Percentiles rank a stretch among this genome's conserved stretches.
phyloP scores from a whole-genome alignment of 2,329 filamentous ascomycete genomes.

The Aspergillus costaricaensis region DNA sequence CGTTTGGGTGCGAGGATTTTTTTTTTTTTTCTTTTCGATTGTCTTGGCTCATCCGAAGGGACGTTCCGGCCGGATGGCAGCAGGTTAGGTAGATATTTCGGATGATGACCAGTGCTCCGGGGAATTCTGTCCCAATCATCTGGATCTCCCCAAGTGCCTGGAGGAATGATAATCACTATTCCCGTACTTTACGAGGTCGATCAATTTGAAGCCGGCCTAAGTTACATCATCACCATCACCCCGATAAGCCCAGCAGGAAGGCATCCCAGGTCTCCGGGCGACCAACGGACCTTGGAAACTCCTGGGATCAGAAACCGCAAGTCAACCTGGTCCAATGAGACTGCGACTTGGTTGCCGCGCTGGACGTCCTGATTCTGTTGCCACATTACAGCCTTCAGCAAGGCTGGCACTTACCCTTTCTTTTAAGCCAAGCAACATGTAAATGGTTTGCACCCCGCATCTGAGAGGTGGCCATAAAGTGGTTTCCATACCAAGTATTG shows the following conservation, averaged over 20 bases:
- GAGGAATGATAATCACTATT: background rate
- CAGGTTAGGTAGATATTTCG: background rate
- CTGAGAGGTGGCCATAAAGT: background rate
- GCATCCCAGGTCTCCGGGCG: constrained; percentile 7
- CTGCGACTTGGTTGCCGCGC: constrained; percentile 18
- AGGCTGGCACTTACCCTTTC: background rate
- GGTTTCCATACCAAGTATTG: too few species aligned
- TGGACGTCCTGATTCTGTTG: constrained; percentile 15
- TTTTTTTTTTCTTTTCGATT: background rate
- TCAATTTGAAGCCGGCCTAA: background rate
- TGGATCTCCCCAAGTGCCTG: background rate
- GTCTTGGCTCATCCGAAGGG: too few species aligned
- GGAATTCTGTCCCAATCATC: background rate
- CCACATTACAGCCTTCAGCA: constrained; percentile 18
- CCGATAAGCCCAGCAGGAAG: constrained; percentile 7
- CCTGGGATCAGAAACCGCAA: constrained; percentile 10
- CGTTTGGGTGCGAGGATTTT: constrained; percentile 8
- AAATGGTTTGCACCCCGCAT: constrained; percentile 5
- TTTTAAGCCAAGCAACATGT: constrained; percentile 9
- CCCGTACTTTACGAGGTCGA: constrained; percentile 1
- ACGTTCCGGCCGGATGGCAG: too few species aligned
- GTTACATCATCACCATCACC: constrained; percentile 6
- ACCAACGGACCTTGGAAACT: constrained; percentile 19
- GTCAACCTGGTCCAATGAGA: constrained; percentile 15
- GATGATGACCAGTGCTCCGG: background rate